Conservation (phyloP, 768 basidiomycete species). For the Tulasnella calospora region DNA sequence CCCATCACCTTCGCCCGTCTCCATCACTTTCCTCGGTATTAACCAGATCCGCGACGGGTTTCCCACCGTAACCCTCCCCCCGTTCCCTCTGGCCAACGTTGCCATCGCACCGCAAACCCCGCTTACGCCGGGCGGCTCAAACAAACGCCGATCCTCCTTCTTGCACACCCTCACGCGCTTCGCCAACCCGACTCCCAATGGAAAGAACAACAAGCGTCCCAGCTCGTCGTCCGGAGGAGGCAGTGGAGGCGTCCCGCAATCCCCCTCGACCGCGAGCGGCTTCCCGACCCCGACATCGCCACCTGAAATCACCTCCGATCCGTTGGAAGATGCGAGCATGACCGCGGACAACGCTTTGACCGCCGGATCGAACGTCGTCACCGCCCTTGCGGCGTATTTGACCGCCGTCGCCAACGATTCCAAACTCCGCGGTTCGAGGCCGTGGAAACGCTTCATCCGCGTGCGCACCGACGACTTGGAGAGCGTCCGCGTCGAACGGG, state of each 20-base stretch:
- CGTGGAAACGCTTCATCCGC: conserved; percentile 82
- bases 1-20: neutral
- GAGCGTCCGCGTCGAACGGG: conserved; percentile 78
- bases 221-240: neutral
- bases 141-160: conserved; percentile 61
- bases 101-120: neutral
- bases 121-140: neutral
- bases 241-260: neutral
- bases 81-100: conserved; percentile 51
- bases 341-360: neutral
- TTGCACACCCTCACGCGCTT: conserved; percentile 59
- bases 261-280: neutral
- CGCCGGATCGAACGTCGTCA: conserved; percentile 48
- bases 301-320: conserved; percentile 35
- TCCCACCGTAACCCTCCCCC: conserved; percentile 53
- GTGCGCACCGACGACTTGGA: conserved; percentile 84
- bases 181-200: conserved; percentile 49
- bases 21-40: neutral
- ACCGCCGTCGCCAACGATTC: conserved; percentile 69
- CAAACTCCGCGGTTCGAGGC: conserved; percentile 55
- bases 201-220: conserved; percentile 37
- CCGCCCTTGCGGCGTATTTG: conserved; percentile 71
- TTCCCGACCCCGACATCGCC: conserved; percentile 37
- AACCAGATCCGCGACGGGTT: conserved; percentile 55
- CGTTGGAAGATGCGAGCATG: conserved; percentile 1